Conservation (phyloP, 257 asterid species). For the Solanum etuberosum region DNA sequence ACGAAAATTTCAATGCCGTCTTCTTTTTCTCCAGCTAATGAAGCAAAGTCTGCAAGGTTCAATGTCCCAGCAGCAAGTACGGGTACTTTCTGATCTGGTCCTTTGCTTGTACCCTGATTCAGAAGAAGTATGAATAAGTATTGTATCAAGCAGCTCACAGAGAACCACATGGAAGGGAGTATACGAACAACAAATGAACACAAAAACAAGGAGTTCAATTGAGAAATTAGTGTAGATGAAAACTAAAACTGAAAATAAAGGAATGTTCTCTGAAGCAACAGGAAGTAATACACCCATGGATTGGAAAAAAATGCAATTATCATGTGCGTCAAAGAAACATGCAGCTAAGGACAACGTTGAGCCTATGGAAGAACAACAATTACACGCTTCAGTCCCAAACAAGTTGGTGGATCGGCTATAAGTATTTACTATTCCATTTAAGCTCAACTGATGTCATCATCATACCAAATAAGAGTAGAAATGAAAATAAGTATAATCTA, state of each 20-base stretch:
- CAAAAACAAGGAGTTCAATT: background rate
- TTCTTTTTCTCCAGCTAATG: conserved; percentile 18
- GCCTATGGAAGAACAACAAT: background rate
- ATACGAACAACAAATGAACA: background rate
- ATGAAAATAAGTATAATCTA: background rate
- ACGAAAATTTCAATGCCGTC: conserved; percentile 15
- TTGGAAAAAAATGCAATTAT: background rate
- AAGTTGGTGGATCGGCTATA: background rate
- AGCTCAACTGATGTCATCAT: background rate
- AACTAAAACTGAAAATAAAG: background rate
- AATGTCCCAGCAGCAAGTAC: conserved; percentile 28
- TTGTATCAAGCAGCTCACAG: background rate
- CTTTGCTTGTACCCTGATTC: conserved; percentile 32
- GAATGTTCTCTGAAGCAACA: background rate
- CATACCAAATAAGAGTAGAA: background rate
- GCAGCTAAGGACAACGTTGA: background rate
- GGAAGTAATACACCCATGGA: background rate
- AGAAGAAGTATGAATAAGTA: background rate
- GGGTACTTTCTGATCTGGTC: conserved; percentile 27
- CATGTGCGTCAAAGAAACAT: background rate
- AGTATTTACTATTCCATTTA: background rate
- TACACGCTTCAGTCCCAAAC: background rate
- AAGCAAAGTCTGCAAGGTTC: conserved; percentile 47
- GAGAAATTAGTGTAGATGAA: background rate
- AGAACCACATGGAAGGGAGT: background rate